Conservation (phyloP, 108 stramenopile species). For the Stephanodiscus minutulus region DNA sequence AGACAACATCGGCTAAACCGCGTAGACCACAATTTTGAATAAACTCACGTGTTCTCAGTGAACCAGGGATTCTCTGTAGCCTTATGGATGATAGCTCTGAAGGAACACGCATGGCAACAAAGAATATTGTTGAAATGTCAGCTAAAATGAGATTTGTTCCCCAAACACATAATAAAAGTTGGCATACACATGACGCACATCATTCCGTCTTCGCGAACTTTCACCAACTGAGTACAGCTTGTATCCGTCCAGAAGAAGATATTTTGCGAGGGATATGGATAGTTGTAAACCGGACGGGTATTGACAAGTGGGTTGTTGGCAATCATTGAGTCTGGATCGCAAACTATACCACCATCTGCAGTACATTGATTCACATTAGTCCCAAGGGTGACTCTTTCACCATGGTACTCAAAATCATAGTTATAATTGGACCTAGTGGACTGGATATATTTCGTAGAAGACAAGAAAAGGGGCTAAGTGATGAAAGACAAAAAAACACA, state of each 20-base stretch:
- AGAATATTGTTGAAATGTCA: not conserved
- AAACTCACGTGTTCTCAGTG: slow-evolving; percentile 4
- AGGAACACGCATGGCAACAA: not conserved
- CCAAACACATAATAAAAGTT: too few species aligned
- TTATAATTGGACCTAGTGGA: slow-evolving; percentile 21
- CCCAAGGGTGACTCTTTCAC: slow-evolving; percentile 25
- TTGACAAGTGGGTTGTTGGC: slow-evolving; percentile 35
- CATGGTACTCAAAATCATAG: slow-evolving; percentile 43
- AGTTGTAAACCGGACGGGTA: slow-evolving; percentile 12
- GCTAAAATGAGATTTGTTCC: not conserved
- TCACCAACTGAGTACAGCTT: slow-evolving; percentile 28
- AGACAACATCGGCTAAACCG: not conserved
- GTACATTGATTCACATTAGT: slow-evolving; percentile 33
- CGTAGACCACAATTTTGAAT: not conserved
- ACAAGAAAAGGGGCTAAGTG: not conserved
- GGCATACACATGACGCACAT: not conserved
- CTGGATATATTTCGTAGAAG: not conserved
- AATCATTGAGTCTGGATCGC: slow-evolving; percentile 21
- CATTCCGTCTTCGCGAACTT: slow-evolving; percentile 40
- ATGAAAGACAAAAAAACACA: not conserved
- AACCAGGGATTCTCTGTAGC: slow-evolving; percentile 12
- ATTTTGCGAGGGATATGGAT: slow-evolving; percentile 24
- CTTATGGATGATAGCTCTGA: slow-evolving; percentile 33
- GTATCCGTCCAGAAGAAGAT: slow-evolving; percentile 47
- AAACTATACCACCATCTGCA: slow-evolving; percentile 31